Evolutionary conservation across 352 stramenopile genomes (phyloP).

Genomic region (Poterioochromonas sp.): DNA sequence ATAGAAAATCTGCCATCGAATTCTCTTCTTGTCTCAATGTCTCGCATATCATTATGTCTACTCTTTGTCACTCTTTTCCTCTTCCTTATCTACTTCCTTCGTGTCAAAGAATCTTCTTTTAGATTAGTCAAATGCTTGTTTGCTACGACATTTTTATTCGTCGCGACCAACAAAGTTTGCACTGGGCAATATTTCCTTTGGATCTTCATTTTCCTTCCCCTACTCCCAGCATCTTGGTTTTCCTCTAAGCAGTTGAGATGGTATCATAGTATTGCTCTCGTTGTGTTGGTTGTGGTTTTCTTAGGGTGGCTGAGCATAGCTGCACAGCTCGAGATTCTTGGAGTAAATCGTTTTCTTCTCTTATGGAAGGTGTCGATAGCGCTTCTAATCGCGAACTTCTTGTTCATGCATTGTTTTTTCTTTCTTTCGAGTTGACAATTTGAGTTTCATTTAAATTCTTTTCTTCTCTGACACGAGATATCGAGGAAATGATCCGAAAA

Average conservation of each 20-base stretch:
- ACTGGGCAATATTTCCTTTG: constrained; percentile 95
- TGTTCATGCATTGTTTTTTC: constrained; percentile 48
- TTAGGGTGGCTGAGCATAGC: constrained; percentile 72
- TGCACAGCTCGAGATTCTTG: constrained; percentile 75
- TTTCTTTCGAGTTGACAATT: too few species aligned
- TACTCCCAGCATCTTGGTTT: constrained; percentile 55
- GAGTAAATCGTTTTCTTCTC: constrained; percentile 69
- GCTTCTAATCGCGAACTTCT: constrained; percentile 77
- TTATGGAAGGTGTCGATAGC: constrained; percentile 69
- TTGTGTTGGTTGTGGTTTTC: constrained; percentile 44
- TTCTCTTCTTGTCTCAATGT: constrained; percentile 46
- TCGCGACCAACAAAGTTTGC: constrained; percentile 94
- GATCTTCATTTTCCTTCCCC: constrained; percentile 82
- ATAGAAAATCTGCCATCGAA: constrained; percentile 29
- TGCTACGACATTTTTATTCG: constrained; percentile 94
- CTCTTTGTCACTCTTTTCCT: constrained; percentile 52
- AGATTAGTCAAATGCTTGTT: constrained; percentile 88
- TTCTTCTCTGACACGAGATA: too few species aligned
- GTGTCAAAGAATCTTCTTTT: constrained; percentile 46
- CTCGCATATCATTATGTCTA: constrained; percentile 59
- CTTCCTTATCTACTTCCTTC: too few species aligned
- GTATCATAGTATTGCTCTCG: not conserved
- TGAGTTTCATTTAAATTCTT: too few species aligned
- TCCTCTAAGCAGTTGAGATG: not conserved
- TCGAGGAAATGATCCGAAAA: too few species aligned